A percentile compares a stretch with the other conserved stretches of the same genome.
Evolutionary conservation across 1,284 basidiomycete species (phyloP).

Genomic region (Ganoderma lingzhi): DNA sequence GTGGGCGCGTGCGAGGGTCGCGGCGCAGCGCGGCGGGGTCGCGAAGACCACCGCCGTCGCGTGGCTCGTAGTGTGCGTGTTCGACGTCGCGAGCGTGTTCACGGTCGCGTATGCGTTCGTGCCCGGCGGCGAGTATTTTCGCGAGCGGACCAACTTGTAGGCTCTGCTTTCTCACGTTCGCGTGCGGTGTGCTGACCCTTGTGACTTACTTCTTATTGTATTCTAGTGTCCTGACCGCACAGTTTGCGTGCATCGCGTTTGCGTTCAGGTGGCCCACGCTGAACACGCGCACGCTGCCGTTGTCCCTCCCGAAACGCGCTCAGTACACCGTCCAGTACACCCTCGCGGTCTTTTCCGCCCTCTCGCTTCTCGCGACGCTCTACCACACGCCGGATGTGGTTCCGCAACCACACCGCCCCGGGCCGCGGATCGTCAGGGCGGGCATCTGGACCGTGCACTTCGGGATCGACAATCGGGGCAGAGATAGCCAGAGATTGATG

Average conservation of each 20-base stretch:
- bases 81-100: slow-evolving; percentile 73
- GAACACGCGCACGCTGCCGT: slow-evolving; percentile 42
- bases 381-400: slow-evolving; percentile 55
- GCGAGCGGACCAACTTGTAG: slow-evolving; percentile 84
- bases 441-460: slow-evolving; percentile 97
- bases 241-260: slow-evolving; percentile 57
- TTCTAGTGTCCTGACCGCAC: slow-evolving; percentile 58
- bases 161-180: slow-evolving; percentile 32
- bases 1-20: slow-evolving; percentile 52
- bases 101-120: slow-evolving; percentile 97
- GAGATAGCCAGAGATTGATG: slow-evolving; percentile 86
- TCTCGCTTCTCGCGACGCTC: slow-evolving; percentile 61
- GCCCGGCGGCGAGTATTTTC: slow-evolving; percentile 80
- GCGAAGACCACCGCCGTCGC: slow-evolving; percentile 62
- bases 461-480: slow-evolving; percentile 83
- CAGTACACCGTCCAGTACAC: slow-evolving; percentile 34
- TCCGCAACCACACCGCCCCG: slow-evolving; percentile 69
- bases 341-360: slow-evolving; percentile 54
- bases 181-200: neutral
- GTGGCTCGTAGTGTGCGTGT: slow-evolving; percentile 69
- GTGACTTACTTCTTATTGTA: neutral
- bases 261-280: slow-evolving; percentile 52
- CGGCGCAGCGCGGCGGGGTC: slow-evolving; percentile 40
- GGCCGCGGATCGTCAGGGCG: slow-evolving; percentile 78
- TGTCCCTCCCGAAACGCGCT: slow-evolving; percentile 52